Conservation (phyloP, 345 rosid genomes). For the Eucalyptus globulus region DNA sequence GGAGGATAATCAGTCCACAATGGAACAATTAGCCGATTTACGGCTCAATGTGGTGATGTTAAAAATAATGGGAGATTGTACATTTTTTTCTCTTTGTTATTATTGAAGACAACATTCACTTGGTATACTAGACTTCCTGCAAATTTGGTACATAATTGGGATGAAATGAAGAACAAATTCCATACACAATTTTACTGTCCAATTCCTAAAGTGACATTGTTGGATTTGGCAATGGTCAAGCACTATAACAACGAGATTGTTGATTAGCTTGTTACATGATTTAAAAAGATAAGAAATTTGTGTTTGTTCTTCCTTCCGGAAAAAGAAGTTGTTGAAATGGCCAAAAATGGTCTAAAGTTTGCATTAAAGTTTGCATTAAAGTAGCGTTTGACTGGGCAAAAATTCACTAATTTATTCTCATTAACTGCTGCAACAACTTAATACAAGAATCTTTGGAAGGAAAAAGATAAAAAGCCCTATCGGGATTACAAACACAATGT, state of each 20-base stretch:
- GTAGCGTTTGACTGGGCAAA: accelerated
- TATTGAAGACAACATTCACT: accelerated
- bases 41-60: background rate
- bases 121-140: background rate
- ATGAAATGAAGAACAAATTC: background rate
- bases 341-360: background rate
- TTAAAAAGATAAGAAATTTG: background rate
- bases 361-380: background rate
- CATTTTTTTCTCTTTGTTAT: accelerated
- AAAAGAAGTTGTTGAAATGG: background rate
- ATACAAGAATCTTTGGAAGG: background rate
- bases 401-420: background rate
- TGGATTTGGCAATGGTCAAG: background rate
- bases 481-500: background rate
- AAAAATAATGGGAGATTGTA: too few species aligned
- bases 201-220: background rate
- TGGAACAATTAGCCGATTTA: background rate
- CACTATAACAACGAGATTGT: background rate
- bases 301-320: background rate
- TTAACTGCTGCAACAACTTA: background rate
- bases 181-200: background rate
- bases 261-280: too few species aligned
- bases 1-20: background rate
- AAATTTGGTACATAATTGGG: background rate
- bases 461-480: too few species aligned